Percentiles rank a stretch among this genome's conserved stretches.
Conservation (phyloP, 805 yeast genomes). For the Nakazawaea wickerhamii region DNA sequence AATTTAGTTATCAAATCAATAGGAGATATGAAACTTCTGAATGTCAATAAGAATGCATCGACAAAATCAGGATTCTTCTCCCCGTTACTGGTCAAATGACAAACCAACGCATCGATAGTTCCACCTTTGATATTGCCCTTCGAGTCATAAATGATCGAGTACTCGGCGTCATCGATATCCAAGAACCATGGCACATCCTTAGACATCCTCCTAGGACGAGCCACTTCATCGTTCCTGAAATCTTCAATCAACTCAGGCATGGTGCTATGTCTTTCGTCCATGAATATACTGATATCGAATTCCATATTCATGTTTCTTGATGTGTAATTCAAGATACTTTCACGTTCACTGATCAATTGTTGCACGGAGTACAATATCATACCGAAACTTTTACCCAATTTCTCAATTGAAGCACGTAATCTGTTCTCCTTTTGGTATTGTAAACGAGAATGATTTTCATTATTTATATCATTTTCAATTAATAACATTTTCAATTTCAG, state of each 20-base stretch:
- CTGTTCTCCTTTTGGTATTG: slow-evolving; percentile 33
- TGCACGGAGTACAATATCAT: slow-evolving; percentile 37
- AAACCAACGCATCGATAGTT: slow-evolving; percentile 67
- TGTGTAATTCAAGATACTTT: slow-evolving; percentile 63
- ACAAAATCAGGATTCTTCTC: slow-evolving; percentile 57
- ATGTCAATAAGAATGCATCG: slow-evolving; percentile 66
- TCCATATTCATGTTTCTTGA: slow-evolving; percentile 76
- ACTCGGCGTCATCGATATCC: slow-evolving; percentile 56
- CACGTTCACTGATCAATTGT: slow-evolving; percentile 65
- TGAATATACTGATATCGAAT: slow-evolving; percentile 52
- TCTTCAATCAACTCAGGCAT: slow-evolving; percentile 31
- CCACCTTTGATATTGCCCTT: slow-evolving; percentile 82
- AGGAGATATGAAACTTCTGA: slow-evolving; percentile 68
- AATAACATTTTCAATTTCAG: slow-evolving; percentile 41
- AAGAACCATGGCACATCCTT: slow-evolving; percentile 65
- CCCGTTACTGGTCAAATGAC: slow-evolving; percentile 75
- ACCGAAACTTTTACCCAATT: slow-evolving; percentile 30
- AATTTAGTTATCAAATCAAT: slow-evolving; percentile 53
- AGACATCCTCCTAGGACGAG: slow-evolving; percentile 29
- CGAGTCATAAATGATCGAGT: slow-evolving; percentile 48
- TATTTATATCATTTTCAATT: slow-evolving; percentile 39
- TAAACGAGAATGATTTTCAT: slow-evolving; percentile 25
- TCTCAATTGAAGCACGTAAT: slow-evolving; percentile 32
- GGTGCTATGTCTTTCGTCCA: slow-evolving; percentile 38
- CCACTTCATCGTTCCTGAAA: slow-evolving; percentile 22